phyloP scores from a whole-genome alignment of 768 basidiomycete species.

The Naganishia onofrii region DNA sequence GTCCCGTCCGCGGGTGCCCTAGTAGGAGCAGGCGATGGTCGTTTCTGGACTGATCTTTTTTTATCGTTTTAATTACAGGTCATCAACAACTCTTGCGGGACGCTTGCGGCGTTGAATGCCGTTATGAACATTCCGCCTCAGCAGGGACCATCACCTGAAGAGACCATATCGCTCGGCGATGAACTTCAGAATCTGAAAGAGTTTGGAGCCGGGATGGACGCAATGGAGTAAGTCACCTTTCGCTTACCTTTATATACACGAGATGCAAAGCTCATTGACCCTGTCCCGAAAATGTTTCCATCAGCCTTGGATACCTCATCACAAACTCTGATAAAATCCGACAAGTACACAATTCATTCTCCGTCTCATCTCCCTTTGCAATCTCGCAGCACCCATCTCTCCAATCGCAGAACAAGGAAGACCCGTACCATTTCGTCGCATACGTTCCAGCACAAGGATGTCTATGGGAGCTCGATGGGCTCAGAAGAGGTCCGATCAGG shows the following conservation, averaged over 20 bases:
- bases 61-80: conserved; percentile 58
- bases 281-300: too few species aligned
- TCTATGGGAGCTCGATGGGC: conserved; percentile 89
- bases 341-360: conserved; percentile 83
- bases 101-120: conserved; percentile 88
- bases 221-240: conserved; percentile 54
- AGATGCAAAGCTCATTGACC: background rate
- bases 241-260: background rate
- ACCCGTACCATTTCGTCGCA: conserved; percentile 95
- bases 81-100: conserved; percentile 95
- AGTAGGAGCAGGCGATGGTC: too few species aligned
- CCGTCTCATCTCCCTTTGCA: conserved; percentile 82
- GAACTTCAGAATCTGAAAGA: conserved; percentile 70
- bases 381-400: conserved; percentile 67
- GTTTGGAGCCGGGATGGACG: conserved; percentile 82
- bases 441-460: conserved; percentile 80
- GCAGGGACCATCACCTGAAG: conserved; percentile 33
- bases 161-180: conserved; percentile 49
- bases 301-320: conserved; percentile 51
- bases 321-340: conserved; percentile 52
- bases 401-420: conserved; percentile 63
- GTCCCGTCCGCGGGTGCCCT: too few species aligned
- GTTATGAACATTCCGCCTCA: conserved; percentile 50
- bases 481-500: conserved; percentile 72
- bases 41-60: background rate